Percentiles rank a stretch among this genome's conserved stretches.
These are phyloP conservation scores for Backusella mclennaniae DNA, from an alignment of 192 early-diverging fungal species.

Conservation along the genomic window DNA sequence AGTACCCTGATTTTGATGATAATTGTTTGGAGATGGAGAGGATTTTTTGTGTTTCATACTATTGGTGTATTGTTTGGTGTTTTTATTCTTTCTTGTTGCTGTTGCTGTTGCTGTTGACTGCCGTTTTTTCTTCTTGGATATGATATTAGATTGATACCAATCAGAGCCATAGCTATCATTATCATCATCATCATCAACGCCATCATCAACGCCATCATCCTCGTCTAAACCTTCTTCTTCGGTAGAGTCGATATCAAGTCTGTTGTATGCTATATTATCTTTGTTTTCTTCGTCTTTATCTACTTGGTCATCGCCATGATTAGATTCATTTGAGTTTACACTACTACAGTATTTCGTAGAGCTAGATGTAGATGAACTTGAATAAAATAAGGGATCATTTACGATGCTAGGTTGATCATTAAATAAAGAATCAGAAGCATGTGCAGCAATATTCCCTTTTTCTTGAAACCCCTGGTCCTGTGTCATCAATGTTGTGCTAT, in stretches of 20 bases:
- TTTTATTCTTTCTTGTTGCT: not conserved
- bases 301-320: not conserved
- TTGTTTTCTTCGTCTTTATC: not conserved
- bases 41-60: not conserved
- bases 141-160: not conserved
- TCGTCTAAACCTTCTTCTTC: not conserved
- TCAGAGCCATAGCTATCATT: not conserved
- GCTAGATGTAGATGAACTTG: not conserved
- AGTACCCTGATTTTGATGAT: conserved; percentile 4
- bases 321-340: not conserved
- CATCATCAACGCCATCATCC: not conserved
- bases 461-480: not conserved
- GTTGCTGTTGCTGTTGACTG: not conserved
- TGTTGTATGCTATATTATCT: not conserved
- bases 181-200: not conserved
- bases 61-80: not conserved
- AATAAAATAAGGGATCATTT: conserved; percentile 2
- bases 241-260: not conserved
- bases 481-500: not conserved
- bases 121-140: not conserved
- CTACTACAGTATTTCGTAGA: conserved; percentile 2
- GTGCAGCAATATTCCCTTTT: not conserved
- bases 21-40: not conserved
- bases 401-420: not conserved
- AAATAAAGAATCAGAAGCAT: conserved; percentile 6